These are phyloP conservation scores for Forsythia suspensa DNA, from an alignment of 257 asterid genomes.

Conservation along the genomic window DNA sequence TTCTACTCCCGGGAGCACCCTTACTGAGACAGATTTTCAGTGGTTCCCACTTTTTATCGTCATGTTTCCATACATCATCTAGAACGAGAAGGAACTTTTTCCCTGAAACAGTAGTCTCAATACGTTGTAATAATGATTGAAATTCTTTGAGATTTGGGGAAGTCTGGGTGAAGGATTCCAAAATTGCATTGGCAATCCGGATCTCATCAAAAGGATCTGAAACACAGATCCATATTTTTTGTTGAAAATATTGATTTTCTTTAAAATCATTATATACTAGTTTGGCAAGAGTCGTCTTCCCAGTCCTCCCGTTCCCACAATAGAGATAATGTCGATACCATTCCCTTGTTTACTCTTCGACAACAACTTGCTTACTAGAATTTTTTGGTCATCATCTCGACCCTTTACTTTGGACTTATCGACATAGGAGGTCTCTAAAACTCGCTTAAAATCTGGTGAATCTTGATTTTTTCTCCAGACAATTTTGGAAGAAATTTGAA, in stretches of 20 bases:
- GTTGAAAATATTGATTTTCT: not conserved
- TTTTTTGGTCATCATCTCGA: not conserved
- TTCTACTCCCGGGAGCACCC: slow-evolving; percentile 1
- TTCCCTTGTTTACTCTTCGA: not conserved
- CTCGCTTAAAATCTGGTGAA: not conserved
- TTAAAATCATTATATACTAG: not conserved
- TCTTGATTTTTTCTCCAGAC: not conserved
- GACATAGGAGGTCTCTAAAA: not conserved
- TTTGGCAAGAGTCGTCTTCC: not conserved
- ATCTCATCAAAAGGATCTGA: not conserved
- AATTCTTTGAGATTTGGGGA: not conserved
- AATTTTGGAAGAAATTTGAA: not conserved
- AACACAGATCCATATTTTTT: not conserved
- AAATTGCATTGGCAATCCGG: not conserved
- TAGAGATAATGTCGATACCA: not conserved
- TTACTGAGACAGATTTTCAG: not conserved
- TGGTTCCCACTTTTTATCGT: not conserved
- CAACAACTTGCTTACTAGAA: not conserved
- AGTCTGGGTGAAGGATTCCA: not conserved
- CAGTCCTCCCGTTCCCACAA: slow-evolving; percentile 9
- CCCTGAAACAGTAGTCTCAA: not conserved
- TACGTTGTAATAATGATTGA: not conserved
- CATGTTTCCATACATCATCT: slow-evolving; percentile 8
- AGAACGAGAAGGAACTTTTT: slow-evolving; percentile 4
- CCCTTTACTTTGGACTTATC: not conserved